These are phyloP conservation scores for Pilaira anomala DNA, from an alignment of 192 early-diverging fungal species.

Conservation along the genomic window DNA sequence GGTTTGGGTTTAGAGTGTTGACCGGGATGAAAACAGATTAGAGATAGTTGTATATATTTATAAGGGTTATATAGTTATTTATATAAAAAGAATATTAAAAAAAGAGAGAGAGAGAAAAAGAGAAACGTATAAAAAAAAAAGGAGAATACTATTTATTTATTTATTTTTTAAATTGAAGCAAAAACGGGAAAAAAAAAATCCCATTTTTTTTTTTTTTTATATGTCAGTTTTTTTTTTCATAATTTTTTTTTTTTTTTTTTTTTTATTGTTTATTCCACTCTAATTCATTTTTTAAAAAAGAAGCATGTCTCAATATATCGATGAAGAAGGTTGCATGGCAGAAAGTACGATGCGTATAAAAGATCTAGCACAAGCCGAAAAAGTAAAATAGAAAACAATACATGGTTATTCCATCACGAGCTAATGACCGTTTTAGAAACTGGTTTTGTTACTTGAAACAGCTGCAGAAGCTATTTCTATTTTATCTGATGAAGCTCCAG, in stretches of 20 bases:
- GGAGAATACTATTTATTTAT: neutral
- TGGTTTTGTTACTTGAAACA: conserved; percentile 27
- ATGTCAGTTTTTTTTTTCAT: conserved; percentile 3
- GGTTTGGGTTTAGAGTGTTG: too few relatives aligned
- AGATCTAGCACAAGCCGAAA: conserved; percentile 26
- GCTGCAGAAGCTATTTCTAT: conserved; percentile 22
- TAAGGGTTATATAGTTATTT: neutral
- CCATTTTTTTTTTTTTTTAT: too few relatives aligned
- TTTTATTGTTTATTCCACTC: too few relatives aligned
- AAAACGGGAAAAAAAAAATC: neutral
- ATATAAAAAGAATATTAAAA: neutral
- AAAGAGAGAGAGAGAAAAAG: neutral
- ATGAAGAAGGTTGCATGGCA: conserved; percentile 8
- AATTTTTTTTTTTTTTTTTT: neutral
- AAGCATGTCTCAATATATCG: neutral
- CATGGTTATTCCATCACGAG: neutral
- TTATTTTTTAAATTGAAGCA: neutral
- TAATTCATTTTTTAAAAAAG: neutral
- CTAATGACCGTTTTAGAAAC: conserved; percentile 16
- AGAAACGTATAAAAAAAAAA: too few relatives aligned
- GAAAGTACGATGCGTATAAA: conserved; percentile 26
- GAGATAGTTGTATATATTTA: too few relatives aligned
- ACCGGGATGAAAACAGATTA: conserved; percentile 2
- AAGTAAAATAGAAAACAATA: conserved; percentile 4
- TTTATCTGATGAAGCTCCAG: conserved; percentile 15